A percentile compares a stretch with the other conserved stretches of the same genome.
Evolutionary conservation across 202 grass and related monocot species (phyloP).

Genomic region (Schoenoplectus tabernaemontani): DNA sequence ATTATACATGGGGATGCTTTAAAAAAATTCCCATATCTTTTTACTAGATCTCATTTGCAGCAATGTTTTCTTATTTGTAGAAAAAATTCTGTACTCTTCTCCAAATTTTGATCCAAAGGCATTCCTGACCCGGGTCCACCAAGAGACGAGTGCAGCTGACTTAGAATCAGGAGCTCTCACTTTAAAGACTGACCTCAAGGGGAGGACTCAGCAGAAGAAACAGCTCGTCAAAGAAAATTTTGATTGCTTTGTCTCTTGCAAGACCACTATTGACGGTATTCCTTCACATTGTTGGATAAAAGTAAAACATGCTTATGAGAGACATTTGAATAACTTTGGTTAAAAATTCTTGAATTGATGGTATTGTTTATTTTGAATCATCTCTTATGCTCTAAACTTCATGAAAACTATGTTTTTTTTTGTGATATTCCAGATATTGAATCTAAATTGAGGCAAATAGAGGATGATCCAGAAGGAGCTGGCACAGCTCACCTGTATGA

Average conservation of each 20-base stretch:
- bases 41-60: conserved; percentile 4
- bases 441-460: conserved; percentile 90
- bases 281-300: conserved; percentile 13
- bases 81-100: conserved; percentile 92
- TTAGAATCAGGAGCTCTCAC: conserved; percentile 94
- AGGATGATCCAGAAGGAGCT: conserved; percentile 98
- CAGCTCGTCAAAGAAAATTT: conserved; percentile 99
- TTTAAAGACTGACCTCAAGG: conserved; percentile 98
- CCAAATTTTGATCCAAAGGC: conserved; percentile 90
- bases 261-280: conserved; percentile 98
- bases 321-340: conserved; percentile 18
- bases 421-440: conserved; percentile 67
- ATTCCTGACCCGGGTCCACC: conserved; percentile 89
- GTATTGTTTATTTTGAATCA: too few relatives aligned
- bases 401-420: conserved; percentile 21
- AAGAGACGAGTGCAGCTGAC: conserved; percentile 90
- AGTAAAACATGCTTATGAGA: conserved; percentile 15
- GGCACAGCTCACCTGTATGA: conserved; percentile 80
- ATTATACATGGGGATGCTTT: neutral
- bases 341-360: neutral
- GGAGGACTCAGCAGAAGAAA: conserved; percentile 98
- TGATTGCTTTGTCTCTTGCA: conserved; percentile 99
- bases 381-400: too few relatives aligned
- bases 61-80: conserved; percentile 46
- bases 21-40: neutral